Evolutionary conservation across 805 yeast genomes (phyloP).

Genomic region (Metschnikowia reukaufii): DNA sequence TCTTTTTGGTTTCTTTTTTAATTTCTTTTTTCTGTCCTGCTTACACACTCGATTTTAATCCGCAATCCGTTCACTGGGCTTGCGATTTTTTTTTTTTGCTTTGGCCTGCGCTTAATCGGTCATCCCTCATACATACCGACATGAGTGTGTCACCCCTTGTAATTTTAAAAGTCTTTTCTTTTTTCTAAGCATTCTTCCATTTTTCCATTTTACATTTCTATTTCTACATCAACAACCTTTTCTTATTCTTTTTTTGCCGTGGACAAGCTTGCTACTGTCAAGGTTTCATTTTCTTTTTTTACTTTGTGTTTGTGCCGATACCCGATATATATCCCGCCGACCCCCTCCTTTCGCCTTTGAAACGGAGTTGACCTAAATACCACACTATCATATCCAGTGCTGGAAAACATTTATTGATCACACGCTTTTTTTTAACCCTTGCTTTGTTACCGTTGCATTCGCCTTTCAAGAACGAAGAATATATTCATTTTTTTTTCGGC

Average conservation of each 20-base stretch:
- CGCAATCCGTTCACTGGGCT: constrained; percentile 5
- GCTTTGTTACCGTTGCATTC: neutral
- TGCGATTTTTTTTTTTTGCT: constrained; percentile 5
- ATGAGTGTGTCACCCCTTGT: constrained; percentile 4
- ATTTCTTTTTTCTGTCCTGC: constrained; percentile 10
- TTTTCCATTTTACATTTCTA: neutral
- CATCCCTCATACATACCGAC: constrained; percentile 4
- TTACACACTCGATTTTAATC: constrained; percentile 3
- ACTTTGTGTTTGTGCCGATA: neutral
- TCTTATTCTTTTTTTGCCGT: neutral
- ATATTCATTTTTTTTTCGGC: neutral
- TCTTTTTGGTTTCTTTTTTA: neutral
- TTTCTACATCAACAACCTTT: neutral
- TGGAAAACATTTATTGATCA: neutral
- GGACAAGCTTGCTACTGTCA: neutral
- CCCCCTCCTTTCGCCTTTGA: neutral
- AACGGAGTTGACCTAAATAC: neutral
- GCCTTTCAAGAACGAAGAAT: neutral
- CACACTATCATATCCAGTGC: neutral
- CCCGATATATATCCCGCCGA: neutral
- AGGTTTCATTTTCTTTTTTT: neutral
- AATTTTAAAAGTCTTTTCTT: neutral
- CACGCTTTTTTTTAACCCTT: constrained; percentile 6
- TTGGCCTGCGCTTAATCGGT: constrained; percentile 7
- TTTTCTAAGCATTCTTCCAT: neutral